phyloP scores from a whole-genome alignment of 2,329 filamentous ascomycete species.

The Arthrobotrys entomopaga region DNA sequence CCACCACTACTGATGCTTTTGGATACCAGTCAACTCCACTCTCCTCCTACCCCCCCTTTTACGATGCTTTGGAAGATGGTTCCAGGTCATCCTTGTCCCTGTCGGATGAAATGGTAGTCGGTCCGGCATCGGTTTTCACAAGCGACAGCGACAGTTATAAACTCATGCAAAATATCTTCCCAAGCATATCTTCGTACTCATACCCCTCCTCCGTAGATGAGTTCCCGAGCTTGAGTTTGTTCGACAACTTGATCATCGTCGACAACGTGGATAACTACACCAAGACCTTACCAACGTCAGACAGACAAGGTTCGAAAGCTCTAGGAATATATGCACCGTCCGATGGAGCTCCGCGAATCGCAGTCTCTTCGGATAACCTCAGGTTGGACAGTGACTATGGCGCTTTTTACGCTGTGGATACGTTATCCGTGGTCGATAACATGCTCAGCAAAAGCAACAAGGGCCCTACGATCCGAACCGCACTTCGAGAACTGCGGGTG shows the following conservation, averaged over 20 bases:
- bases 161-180: slow-evolving; percentile 26
- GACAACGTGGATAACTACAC: slow-evolving; percentile 45
- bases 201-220: neutral
- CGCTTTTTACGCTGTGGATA: neutral
- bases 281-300: slow-evolving; percentile 2
- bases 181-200: slow-evolving; percentile 9
- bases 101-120: slow-evolving; percentile 22
- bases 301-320: slow-evolving; percentile 1
- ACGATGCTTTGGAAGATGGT: slow-evolving; percentile 11
- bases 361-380: neutral
- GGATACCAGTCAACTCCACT: slow-evolving; percentile 9
- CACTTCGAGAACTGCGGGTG: slow-evolving; percentile 70
- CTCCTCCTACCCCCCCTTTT: slow-evolving; percentile 13
- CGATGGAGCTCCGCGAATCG: slow-evolving; percentile 23
- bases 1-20: neutral
- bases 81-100: neutral
- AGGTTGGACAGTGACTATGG: neutral
- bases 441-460: slow-evolving; percentile 24
- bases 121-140: slow-evolving; percentile 25
- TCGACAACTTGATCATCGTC: slow-evolving; percentile 18
- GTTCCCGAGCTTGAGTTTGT: neutral
- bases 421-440: slow-evolving; percentile 22
- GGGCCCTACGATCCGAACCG: slow-evolving; percentile 26
- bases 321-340: slow-evolving; percentile 23
- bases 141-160: slow-evolving; percentile 17